Conservation (phyloP, 805 yeast species). For the Cephaloascus fragrans region DNA sequence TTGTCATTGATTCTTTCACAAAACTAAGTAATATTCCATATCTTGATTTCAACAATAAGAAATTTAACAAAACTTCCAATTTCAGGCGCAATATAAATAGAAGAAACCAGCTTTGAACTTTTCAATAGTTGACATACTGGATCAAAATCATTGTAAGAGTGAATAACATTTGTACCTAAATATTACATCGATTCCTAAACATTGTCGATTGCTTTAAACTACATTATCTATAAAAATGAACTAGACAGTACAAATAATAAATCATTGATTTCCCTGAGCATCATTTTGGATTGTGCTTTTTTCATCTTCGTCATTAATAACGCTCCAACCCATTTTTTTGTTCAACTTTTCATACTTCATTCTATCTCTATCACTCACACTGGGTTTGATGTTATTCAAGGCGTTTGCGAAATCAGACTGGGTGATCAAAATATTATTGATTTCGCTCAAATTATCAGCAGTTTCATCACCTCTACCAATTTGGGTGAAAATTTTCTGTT, state of each 20-base stretch:
- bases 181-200: no score
- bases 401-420: constrained; percentile 62
- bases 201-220: no score
- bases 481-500: constrained; percentile 53
- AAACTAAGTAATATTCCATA: constrained; percentile 9
- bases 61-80: constrained; percentile 48
- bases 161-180: background rate
- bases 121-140: no score
- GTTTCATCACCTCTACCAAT: constrained; percentile 39
- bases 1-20: constrained; percentile 12
- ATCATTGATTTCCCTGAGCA: no score
- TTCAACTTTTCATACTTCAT: constrained; percentile 65
- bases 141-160: no score
- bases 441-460: constrained; percentile 9
- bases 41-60: constrained; percentile 16
- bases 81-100: constrained; percentile 46
- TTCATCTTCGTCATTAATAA: constrained; percentile 21
- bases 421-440: background rate
- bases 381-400: constrained; percentile 69
- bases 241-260: no score
- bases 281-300: constrained; percentile 4
- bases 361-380: constrained; percentile 83
- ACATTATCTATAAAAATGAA: no score
- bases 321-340: constrained; percentile 67
- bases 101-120: constrained; percentile 12